phyloP scores from a whole-genome alignment of 352 stramenopile genomes.

The Phytophthora cryptogea region DNA sequence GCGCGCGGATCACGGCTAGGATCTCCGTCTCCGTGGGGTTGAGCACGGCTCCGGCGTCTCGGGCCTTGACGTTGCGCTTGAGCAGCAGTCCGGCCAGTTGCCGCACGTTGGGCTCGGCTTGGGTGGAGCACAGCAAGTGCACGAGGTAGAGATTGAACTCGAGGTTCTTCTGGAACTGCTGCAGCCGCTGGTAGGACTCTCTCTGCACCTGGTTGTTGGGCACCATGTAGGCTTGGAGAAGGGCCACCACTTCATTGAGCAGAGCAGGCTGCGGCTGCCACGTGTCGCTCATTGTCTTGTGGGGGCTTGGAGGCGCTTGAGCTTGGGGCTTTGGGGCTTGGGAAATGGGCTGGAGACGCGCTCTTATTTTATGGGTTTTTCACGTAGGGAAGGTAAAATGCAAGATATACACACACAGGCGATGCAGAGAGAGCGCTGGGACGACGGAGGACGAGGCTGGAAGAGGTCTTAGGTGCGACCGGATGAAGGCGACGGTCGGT shows the following conservation, averaged over 20 bases:
- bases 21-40: slow-evolving; percentile 69
- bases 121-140: slow-evolving; percentile 72
- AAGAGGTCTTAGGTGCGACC: background rate
- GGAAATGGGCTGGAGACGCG: too few relatives aligned
- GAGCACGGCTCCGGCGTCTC: slow-evolving; percentile 56
- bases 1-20: slow-evolving; percentile 77
- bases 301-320: background rate
- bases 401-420: slow-evolving; percentile 6
- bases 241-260: slow-evolving; percentile 75
- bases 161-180: slow-evolving; percentile 89
- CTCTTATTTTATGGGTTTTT: background rate
- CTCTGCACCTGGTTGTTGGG: slow-evolving; percentile 87
- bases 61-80: slow-evolving; percentile 88
- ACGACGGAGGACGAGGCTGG: background rate
- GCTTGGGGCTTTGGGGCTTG: background rate
- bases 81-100: slow-evolving; percentile 82
- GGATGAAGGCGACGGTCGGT: background rate
- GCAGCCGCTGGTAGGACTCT: slow-evolving; percentile 79
- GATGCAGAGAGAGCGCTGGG: background rate
- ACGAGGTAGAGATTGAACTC: slow-evolving; percentile 91
- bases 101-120: slow-evolving; percentile 67
- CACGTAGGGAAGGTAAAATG: background rate
- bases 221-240: slow-evolving; percentile 82
- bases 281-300: slow-evolving; percentile 42
- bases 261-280: slow-evolving; percentile 82